Evolutionary conservation across 495 filamentous ascomycete genomes (phyloP), one percentile per base, ranked within the genome.

Genomic region (Aspergillus sclerotiicarbonarius): DNA sequence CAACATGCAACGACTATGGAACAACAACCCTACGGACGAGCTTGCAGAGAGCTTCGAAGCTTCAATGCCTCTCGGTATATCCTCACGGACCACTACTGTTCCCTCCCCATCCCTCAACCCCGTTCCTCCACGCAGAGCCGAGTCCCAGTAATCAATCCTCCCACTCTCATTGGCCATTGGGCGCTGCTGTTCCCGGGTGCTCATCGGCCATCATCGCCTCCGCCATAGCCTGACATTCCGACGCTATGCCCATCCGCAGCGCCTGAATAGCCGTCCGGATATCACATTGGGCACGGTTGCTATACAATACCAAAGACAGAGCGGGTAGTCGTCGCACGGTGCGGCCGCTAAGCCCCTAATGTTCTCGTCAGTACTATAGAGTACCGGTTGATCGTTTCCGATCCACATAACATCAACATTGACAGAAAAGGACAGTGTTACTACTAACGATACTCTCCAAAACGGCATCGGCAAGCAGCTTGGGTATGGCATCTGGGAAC

Each of bases 281-380:
- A 20, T 51, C 57, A 51, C 65, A 61, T 18, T 55, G 59, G 35
- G 53, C 62, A 29, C 30, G 39, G 21, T 31, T 43, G 1, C 44
- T 48, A 54, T 64, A 60, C 47, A 65, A 44, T 10, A 66, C 64
- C 19, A 70, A 32, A 12, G 67, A 62, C 19, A 64, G 35, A 1
- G 45, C 57, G 4, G 69, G 69, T 8, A 70, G 48, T 13, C 60
- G 59, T 18, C 63, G 63, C 10, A 72, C 58, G 4, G 47, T 63
- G 6, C 69, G 63, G 16, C 60, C 67, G 51, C 69, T 72, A 1
- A 66, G 54, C 9, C 54, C 61, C 68, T 68, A 44, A 31, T 57
- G 13, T 4, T 15, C 13, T 18, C 25, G 43, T 62, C 19, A 51
- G 54, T 30, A 21, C 19, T 45, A 20, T 20, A 46, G 8, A 32